Conservation (phyloP, 2,329 filamentous ascomycete genomes). For the Stagonosporopsis rhizophila region DNA sequence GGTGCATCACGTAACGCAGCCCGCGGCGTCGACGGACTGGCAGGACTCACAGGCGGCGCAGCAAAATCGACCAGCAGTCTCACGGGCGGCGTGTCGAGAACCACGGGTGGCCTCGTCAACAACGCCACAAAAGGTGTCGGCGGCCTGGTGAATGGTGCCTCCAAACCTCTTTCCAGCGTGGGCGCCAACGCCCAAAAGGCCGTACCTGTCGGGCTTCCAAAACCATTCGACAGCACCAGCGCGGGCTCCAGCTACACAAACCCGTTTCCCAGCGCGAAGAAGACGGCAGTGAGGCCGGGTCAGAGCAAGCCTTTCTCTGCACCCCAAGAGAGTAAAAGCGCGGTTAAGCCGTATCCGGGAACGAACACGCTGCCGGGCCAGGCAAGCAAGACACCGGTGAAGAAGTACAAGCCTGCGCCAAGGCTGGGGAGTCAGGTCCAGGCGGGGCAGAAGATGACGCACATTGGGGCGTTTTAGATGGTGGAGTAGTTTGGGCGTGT, state of each 20-base stretch:
- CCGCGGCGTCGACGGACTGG: conserved; percentile 3
- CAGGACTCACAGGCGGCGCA: conserved; percentile 9
- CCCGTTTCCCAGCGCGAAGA: conserved; percentile 29
- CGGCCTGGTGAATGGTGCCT: conserved; percentile 11
- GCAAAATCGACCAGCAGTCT: conserved; percentile 9
- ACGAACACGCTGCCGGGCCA: conserved; percentile 42
- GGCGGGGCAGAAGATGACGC: conserved; percentile 39
- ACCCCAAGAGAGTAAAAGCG: conserved; percentile 18
- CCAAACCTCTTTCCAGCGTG: conserved; percentile 14
- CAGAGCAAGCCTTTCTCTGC: conserved; percentile 37
- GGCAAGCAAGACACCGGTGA: conserved; percentile 35
- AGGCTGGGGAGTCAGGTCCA: conserved; percentile 34
- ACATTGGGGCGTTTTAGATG: conserved; percentile 31
- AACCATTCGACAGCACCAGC: conserved; percentile 21
- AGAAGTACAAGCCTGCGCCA: conserved; percentile 36
- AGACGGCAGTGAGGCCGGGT: conserved; percentile 37
- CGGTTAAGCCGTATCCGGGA: conserved; percentile 37
- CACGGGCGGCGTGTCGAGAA: not conserved
- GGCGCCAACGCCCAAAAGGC: conserved; percentile 8
- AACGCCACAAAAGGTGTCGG: conserved; percentile 19
- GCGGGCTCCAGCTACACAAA: conserved; percentile 17
- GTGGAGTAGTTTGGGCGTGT: not conserved
- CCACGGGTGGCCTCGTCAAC: conserved; percentile 3
- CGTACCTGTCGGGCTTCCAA: conserved; percentile 17
- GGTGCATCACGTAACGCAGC: conserved; percentile 24